phyloP scores from a whole-genome alignment of 805 yeast genomes.

The Lipomyces sp. region DNA sequence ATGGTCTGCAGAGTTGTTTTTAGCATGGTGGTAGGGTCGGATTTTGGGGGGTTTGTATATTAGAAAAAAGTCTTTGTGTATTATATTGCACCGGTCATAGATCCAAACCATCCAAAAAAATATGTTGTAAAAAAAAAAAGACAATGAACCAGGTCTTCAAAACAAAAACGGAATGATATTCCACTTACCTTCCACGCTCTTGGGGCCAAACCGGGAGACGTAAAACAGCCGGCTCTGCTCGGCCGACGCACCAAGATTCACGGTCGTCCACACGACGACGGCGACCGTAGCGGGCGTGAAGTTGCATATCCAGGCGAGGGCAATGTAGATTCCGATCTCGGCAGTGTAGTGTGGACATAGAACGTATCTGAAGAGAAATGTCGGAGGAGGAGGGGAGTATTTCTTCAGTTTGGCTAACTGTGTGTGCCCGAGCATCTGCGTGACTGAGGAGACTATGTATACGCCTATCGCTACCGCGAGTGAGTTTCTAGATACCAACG shows the following conservation, averaged over 20 bases:
- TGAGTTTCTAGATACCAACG: neutral
- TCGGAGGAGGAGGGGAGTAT: conserved; percentile 48
- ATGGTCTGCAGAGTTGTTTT: no score
- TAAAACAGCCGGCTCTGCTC: conserved; percentile 48
- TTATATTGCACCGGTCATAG: no score
- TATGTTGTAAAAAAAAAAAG: no score
- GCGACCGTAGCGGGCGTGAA: conserved; percentile 28
- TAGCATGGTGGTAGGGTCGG: no score
- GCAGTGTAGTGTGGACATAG: conserved; percentile 64
- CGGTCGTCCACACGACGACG: conserved; percentile 36
- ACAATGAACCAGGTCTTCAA: no score
- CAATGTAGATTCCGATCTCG: conserved; percentile 52
- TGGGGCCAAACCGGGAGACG: conserved; percentile 28
- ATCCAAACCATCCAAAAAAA: no score
- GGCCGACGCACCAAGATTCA: conserved; percentile 52
- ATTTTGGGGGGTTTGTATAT: no score
- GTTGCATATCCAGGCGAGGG: conserved; percentile 26
- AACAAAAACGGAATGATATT: conserved; percentile 14
- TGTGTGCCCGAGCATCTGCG: conserved; percentile 50
- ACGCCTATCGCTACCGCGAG: conserved; percentile 27
- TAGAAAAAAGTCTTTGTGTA: no score
- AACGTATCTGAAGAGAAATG: conserved; percentile 40
- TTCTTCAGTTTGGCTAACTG: conserved; percentile 51
- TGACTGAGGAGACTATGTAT: conserved; percentile 41
- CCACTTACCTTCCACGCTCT: conserved; percentile 13